These are phyloP conservation scores for Stylosanthes scabra DNA, from an alignment of 331 rosid species.

Conservation along the genomic window DNA sequence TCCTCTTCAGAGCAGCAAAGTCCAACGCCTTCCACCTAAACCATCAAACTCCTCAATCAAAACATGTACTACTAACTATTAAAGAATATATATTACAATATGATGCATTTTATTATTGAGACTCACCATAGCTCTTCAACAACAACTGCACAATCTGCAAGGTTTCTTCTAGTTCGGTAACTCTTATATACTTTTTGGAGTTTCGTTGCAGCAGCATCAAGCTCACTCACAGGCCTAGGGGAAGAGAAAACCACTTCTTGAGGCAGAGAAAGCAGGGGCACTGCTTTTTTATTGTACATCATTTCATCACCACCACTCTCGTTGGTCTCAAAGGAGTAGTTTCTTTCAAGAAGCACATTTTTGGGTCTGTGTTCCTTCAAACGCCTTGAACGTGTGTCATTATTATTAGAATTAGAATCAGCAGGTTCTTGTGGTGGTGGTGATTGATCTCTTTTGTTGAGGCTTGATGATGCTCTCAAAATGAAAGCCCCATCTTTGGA, in stretches of 20 bases:
- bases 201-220: conserved; percentile 85
- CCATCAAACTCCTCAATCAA: not conserved
- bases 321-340: not conserved
- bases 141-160: conserved; percentile 97
- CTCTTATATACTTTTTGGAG: conserved; percentile 90
- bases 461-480: conserved; percentile 52
- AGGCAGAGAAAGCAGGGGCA: conserved; percentile 65
- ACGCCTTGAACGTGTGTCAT: conserved; percentile 38
- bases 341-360: conserved; percentile 53
- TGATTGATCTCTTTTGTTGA: conserved; percentile 47
- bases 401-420: conserved; percentile 20
- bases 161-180: conserved; percentile 90
- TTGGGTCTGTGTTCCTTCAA: conserved; percentile 64
- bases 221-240: conserved; percentile 71
- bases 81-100: not conserved
- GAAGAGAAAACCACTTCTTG: conserved; percentile 51
- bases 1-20: conserved; percentile 59
- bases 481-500: conserved; percentile 40
- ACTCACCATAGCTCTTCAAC: conserved; percentile 88
- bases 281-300: conserved; percentile 22
- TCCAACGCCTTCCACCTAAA: conserved; percentile 59
- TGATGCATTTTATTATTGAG: not conserved
- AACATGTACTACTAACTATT: not conserved
- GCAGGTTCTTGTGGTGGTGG: conserved; percentile 13
- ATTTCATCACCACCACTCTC: no score